Evolutionary conservation across 78 protist genomes (phyloP).

Genomic region (Polysphondylium violaceum): DNA sequence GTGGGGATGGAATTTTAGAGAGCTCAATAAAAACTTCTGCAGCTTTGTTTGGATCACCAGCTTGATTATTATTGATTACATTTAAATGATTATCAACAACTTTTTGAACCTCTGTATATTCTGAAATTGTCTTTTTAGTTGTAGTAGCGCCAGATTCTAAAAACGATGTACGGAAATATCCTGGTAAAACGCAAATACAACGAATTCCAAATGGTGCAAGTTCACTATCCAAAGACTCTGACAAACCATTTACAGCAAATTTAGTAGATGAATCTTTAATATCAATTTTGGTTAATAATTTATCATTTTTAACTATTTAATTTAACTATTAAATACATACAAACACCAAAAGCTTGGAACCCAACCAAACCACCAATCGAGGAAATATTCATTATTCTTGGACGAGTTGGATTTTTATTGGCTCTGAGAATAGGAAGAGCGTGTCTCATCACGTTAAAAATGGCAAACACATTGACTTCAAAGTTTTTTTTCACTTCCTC

Average conservation of each 20-base stretch:
- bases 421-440: constrained; percentile 28
- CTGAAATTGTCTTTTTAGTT: background rate
- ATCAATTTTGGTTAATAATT: too few species aligned
- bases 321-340: too few species aligned
- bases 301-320: too few species aligned
- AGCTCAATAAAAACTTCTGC: constrained; percentile 4
- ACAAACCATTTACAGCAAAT: constrained; percentile 27
- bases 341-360: background rate
- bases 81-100: background rate
- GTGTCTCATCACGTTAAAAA: constrained; percentile 4
- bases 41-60: constrained; percentile 48
- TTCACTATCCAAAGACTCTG: constrained; percentile 8
- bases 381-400: background rate
- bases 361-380: constrained; percentile 3
- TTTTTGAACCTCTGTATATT: background rate
- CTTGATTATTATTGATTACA: background rate
- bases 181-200: background rate
- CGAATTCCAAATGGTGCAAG: background rate
- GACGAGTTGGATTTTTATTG: background rate
- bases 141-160: background rate
- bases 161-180: constrained; percentile 18
- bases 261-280: constrained; percentile 33
- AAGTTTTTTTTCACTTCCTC: constrained; percentile 3
- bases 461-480: constrained; percentile 34
- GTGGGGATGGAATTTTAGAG: background rate